phyloP scores from a whole-genome alignment of 1,284 basidiomycete species.

The Tausonia pullulans region DNA sequence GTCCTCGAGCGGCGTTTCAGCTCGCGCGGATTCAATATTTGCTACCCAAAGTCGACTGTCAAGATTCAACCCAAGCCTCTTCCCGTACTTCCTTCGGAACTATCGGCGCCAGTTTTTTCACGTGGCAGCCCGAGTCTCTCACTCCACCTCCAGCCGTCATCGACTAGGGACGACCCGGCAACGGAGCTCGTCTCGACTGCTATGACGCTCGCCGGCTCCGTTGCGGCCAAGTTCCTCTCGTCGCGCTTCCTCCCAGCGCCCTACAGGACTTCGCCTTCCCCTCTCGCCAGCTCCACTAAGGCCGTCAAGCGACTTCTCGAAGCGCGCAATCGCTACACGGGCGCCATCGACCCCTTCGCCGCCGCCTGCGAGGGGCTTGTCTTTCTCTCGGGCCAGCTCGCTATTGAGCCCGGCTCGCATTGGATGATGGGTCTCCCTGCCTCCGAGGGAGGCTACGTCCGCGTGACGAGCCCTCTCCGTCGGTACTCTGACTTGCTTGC shows the following conservation, averaged over 20 bases:
- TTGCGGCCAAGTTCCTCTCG: constrained; percentile 59
- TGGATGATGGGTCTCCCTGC: constrained; percentile 57
- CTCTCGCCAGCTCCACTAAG: constrained; percentile 21
- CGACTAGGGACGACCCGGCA: neutral
- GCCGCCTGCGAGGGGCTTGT: constrained; percentile 10
- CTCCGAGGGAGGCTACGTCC: constrained; percentile 59
- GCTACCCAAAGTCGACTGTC: neutral
- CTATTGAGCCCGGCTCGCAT: constrained; percentile 46
- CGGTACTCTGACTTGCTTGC: constrained; percentile 70
- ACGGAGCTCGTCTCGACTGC: constrained; percentile 55
- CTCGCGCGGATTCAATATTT: no score
- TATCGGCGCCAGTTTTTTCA: neutral
- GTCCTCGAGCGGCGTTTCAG: no score
- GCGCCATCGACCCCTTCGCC: constrained; percentile 20
- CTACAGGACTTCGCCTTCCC: constrained; percentile 46
- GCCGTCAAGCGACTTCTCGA: constrained; percentile 12
- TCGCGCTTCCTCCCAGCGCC: constrained; percentile 54
- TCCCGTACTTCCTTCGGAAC: neutral
- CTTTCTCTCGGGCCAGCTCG: constrained; percentile 11
- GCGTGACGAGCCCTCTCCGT: constrained; percentile 80
- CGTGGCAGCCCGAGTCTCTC: neutral
- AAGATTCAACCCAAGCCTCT: constrained; percentile 17
- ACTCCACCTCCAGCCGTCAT: constrained; percentile 5
- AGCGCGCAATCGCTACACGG: constrained; percentile 26
- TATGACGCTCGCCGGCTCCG: constrained; percentile 72